Evolutionary conservation across 1,284 basidiomycete species (phyloP).

Genomic region (Marasmius tenuissimus): DNA sequence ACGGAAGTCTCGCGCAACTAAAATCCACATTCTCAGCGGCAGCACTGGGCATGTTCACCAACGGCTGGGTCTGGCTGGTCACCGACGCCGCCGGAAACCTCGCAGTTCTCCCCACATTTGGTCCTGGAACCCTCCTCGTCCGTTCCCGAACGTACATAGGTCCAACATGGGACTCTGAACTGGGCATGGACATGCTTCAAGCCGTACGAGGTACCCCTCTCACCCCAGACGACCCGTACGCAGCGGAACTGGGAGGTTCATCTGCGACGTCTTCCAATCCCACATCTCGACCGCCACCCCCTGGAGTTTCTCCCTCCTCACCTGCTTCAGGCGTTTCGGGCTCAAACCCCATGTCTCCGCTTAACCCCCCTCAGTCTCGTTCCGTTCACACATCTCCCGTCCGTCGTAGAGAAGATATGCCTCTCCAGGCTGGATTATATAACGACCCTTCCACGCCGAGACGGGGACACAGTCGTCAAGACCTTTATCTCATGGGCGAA

Average conservation of each 20-base stretch:
- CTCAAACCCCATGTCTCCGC: constrained; percentile 19
- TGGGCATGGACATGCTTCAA: constrained; percentile 4
- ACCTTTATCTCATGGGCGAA: constrained; percentile 38
- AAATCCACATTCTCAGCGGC: constrained; percentile 79
- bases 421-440: not conserved
- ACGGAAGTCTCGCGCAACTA: constrained; percentile 68
- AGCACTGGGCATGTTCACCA: constrained; percentile 76
- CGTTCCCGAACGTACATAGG: constrained; percentile 52
- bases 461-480: not conserved
- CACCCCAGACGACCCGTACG: constrained; percentile 6
- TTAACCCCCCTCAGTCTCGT: constrained; percentile 27
- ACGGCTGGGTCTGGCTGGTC: constrained; percentile 90
- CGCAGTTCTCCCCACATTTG: constrained; percentile 84
- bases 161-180: constrained; percentile 23
- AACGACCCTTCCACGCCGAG: constrained; percentile 1
- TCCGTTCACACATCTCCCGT: constrained; percentile 25
- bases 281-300: constrained; percentile 23
- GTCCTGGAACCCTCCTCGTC: constrained; percentile 87
- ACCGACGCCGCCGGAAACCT: constrained; percentile 64
- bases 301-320: constrained; percentile 24
- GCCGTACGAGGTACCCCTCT: constrained; percentile 3
- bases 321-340: constrained; percentile 34
- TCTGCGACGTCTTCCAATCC: not conserved
- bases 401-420: not conserved
- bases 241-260: not conserved